phyloP scores from a whole-genome alignment of 768 basidiomycete species.

The Mycena vulgaris region DNA sequence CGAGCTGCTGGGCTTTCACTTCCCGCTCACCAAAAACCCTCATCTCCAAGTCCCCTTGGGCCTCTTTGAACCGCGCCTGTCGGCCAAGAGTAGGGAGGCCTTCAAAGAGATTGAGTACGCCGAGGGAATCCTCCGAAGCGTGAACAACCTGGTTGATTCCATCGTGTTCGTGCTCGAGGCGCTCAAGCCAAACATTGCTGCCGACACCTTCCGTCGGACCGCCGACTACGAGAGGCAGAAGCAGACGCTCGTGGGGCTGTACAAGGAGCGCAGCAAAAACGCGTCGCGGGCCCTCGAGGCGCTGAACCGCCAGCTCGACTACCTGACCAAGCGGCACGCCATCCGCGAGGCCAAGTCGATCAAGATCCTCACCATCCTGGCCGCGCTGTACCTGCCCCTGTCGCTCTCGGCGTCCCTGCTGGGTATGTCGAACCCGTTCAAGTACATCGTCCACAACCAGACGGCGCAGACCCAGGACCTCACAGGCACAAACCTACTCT shows the following conservation, averaged over 20 bases:
- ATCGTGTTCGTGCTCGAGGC: slow-evolving; percentile 25
- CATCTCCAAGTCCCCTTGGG: slow-evolving; percentile 26
- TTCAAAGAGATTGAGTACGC: slow-evolving; percentile 27
- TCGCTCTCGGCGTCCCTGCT: slow-evolving; percentile 27
- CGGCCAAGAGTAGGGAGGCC: slow-evolving; percentile 24
- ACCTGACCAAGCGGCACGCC: slow-evolving; percentile 29
- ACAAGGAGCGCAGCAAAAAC: slow-evolving; percentile 23
- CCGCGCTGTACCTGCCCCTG: slow-evolving; percentile 23
- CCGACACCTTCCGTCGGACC: slow-evolving; percentile 21
- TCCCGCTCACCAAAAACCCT: slow-evolving; percentile 22
- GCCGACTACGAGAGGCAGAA: slow-evolving; percentile 20
- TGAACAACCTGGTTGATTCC: slow-evolving; percentile 25
- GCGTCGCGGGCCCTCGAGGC: slow-evolving; percentile 24
- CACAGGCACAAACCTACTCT: slow-evolving; percentile 24
- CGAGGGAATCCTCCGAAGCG: slow-evolving; percentile 26
- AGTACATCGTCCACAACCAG: slow-evolving; percentile 19
- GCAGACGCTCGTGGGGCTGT: slow-evolving; percentile 25
- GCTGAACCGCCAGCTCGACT: slow-evolving; percentile 27
- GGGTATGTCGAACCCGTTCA: slow-evolving; percentile 24
- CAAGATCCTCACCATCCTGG: slow-evolving; percentile 27
- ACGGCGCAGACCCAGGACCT: slow-evolving; percentile 23
- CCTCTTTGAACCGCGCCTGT: slow-evolving; percentile 24
- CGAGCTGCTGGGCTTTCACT: slow-evolving; percentile 20
- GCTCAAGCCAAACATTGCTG: slow-evolving; percentile 25
- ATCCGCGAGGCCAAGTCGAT: slow-evolving; percentile 26